Evolutionary conservation across 176 grass and related monocot genomes (phyloP), one percentile per base, ranked within the genome.

Genomic region (Carex kokanica): DNA sequence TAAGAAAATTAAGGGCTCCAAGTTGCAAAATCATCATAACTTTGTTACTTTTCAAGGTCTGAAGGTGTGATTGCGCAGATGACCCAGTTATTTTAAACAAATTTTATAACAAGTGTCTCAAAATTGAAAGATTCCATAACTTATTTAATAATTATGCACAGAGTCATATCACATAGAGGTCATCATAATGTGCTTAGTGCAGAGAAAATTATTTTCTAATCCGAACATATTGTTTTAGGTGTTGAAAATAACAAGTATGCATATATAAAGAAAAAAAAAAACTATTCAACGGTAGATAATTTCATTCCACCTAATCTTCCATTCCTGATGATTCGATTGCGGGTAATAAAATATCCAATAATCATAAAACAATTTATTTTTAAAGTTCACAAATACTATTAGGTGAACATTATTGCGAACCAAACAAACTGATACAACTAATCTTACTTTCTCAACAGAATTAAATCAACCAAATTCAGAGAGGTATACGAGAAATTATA

Each of bases 401-500:
- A 7, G 32, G 5, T 29, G 10, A 49, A 54, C 15, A 72, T 14
- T 17, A 36, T 52, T 55, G 38, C 47, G 45, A 78, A 8, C 72
- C 36, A 83, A 57, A 6, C 20, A 68, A 63, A 27, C 20, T 53
- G 16, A 58, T 3, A 54, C 36, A 60, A 66, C 17, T 45, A 9
- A 36, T 45, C 36, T 71, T 71, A n/a, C 18, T 3, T 15, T 16
- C 64, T 68, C 18, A 62, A 69, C 3, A 55, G 20, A 49, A 56
- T 68, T 49, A 49, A 43, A 58, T 75, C 6, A 31, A 83, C 8
- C 21, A 25, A 53, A 54, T 32, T 56, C 13, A 85, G 16, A 65
- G 32, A 80, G 20, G 3, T 13, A 38, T 14, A 80, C 15, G 24
- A 59, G 7, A 36, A 74, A 47, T 72, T 9, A 52, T 71, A 96